These are phyloP conservation scores for Tulasnella sp. DNA, from an alignment of 768 basidiomycete species.

Conservation along the genomic window DNA sequence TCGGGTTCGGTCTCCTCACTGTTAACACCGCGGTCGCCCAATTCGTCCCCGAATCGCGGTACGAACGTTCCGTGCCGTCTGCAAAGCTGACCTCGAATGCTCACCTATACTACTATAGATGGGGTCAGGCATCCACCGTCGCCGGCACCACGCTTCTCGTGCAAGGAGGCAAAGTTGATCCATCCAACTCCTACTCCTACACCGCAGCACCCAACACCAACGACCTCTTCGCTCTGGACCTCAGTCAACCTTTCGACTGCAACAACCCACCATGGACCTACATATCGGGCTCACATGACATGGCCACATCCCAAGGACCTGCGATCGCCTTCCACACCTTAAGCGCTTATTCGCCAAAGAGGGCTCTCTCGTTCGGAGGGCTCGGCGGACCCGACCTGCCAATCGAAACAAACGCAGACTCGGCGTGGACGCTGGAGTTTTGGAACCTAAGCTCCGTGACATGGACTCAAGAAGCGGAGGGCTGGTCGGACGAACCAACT, in stretches of 20 bases:
- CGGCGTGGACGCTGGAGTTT: slow-evolving; percentile 40
- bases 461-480: slow-evolving; percentile 39
- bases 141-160: slow-evolving; percentile 51
- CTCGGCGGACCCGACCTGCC: slow-evolving; percentile 45
- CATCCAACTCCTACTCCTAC: slow-evolving; percentile 56
- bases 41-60: not conserved
- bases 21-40: not conserved
- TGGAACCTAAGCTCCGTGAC: slow-evolving; percentile 19
- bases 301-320: slow-evolving; percentile 41
- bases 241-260: slow-evolving; percentile 46
- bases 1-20: slow-evolving; percentile 1
- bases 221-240: slow-evolving; percentile 59
- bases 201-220: slow-evolving; percentile 58
- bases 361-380: slow-evolving; percentile 64
- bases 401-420: slow-evolving; percentile 45
- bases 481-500: slow-evolving; percentile 56
- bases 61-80: not conserved
- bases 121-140: slow-evolving; percentile 66
- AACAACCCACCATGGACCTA: slow-evolving; percentile 59
- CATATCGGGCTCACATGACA: slow-evolving; percentile 36
- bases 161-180: slow-evolving; percentile 74
- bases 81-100: not conserved
- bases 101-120: slow-evolving; percentile 35
- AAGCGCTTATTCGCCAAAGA: slow-evolving; percentile 45
- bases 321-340: slow-evolving; percentile 71